A percentile compares a stretch with the other conserved stretches of the same genome.
Evolutionary conservation across 768 basidiomycete genomes (phyloP).

Genomic region (Termitomyces sp.): DNA sequence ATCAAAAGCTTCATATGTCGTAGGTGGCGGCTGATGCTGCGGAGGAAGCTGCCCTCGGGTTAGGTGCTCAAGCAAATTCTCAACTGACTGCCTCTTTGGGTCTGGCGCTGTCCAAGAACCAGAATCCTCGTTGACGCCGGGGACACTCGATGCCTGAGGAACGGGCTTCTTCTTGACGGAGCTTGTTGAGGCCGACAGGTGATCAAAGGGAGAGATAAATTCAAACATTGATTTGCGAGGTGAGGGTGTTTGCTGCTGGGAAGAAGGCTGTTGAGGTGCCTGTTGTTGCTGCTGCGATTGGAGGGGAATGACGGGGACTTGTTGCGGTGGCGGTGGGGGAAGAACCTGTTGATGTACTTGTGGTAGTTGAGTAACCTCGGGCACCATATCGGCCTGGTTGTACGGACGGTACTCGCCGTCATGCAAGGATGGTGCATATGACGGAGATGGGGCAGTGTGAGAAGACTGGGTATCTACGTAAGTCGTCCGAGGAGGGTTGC

Average conservation of each 20-base stretch:
- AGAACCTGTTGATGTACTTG: conserved; percentile 29
- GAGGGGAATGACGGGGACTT: conserved; percentile 35
- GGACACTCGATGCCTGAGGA: conserved; percentile 43
- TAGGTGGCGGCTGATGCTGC: conserved; percentile 33
- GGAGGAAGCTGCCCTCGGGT: conserved; percentile 46
- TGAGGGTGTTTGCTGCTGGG: conserved; percentile 53
- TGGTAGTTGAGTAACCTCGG: conserved; percentile 38
- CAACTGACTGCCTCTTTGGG: conserved; percentile 81
- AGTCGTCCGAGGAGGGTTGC: conserved; percentile 47
- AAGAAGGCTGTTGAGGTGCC: conserved; percentile 25
- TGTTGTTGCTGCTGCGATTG: conserved; percentile 26
- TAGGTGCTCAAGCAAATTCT: conserved; percentile 76
- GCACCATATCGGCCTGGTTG: conserved; percentile 39
- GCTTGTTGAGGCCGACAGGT: conserved; percentile 52
- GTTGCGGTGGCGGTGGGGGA: conserved; percentile 27
- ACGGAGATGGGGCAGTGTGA: conserved; percentile 45
- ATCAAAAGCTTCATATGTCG: conserved; percentile 49
- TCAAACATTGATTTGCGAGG: conserved; percentile 84
- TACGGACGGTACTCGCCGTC: conserved; percentile 48
- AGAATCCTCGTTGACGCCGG: conserved; percentile 56
- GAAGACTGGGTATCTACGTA: conserved; percentile 48
- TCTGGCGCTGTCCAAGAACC: conserved; percentile 53
- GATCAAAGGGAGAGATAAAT: conserved; percentile 83
- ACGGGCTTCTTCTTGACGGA: conserved; percentile 70
- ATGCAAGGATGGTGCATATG: conserved; percentile 41